Percentiles rank a stretch among this genome's conserved stretches.
phyloP scores from a whole-genome alignment of 1,139 yeast species.

The Debaryomyces subglobosus region DNA sequence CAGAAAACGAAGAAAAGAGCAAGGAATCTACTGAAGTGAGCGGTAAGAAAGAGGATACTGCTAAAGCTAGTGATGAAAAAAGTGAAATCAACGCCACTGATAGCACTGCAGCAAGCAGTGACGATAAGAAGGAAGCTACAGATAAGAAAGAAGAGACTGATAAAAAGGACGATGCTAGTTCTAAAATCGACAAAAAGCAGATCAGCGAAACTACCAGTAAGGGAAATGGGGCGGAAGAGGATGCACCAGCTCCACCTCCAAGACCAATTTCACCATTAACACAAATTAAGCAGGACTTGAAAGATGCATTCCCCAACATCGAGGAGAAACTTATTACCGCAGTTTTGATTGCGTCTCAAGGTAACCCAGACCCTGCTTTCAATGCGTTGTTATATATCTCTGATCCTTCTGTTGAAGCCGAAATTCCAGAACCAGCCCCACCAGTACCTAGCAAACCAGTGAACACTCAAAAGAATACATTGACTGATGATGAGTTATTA shows the following conservation, averaged over 20 bases:
- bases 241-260: conserved; percentile 68
- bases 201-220: conserved; percentile 16
- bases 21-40: conserved; percentile 2
- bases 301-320: conserved; percentile 80
- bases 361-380: conserved; percentile 82
- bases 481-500: conserved; percentile 71
- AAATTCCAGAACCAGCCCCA: conserved; percentile 45
- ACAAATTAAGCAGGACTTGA: conserved; percentile 55
- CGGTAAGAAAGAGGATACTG: conserved; percentile 7
- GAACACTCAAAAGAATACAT: conserved; percentile 19
- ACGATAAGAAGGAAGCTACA: background rate
- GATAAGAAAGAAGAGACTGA: conserved; percentile 8
- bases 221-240: conserved; percentile 12
- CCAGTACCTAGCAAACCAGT: conserved; percentile 13
- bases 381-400: conserved; percentile 80
- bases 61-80: conserved; percentile 9
- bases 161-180: background rate
- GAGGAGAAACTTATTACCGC: conserved; percentile 76
- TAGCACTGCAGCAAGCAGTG: conserved; percentile 20
- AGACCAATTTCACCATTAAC: conserved; percentile 66
- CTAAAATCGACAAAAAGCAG: background rate
- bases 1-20: conserved; percentile 1
- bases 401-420: conserved; percentile 74
- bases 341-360: conserved; percentile 82
- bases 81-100: conserved; percentile 12